Conservation (phyloP, 179 eudicot genomes). For the Sideroxylon spinosum region DNA sequence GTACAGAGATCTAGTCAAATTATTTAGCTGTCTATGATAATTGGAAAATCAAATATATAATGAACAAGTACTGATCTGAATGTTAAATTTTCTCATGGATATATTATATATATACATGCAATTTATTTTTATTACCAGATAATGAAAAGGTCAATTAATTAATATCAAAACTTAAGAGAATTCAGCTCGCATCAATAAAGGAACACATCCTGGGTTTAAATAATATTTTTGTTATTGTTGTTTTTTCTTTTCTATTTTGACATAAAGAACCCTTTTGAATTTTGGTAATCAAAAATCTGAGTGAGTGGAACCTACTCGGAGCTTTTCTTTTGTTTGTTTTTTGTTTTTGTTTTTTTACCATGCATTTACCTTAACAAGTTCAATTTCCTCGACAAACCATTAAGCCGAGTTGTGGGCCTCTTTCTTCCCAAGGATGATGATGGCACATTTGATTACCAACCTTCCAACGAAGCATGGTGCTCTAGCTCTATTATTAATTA, state of each 20-base stretch:
- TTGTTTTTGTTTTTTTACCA: no score
- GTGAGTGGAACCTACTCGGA: background rate
- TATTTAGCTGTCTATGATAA: background rate
- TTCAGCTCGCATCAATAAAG: no score
- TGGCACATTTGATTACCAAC: slow-evolving; percentile 4
- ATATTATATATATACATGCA: no score
- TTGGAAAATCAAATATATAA: background rate
- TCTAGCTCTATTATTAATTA: background rate
- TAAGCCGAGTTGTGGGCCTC: background rate
- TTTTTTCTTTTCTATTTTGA: no score
- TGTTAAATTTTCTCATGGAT: no score
- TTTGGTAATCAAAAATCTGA: background rate
- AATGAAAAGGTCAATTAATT: no score
- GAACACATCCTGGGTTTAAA: no score
- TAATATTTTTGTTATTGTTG: no score
- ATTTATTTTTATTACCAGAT: no score
- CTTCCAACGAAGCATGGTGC: background rate
- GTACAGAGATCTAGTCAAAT: background rate
- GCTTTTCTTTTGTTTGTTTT: background rate
- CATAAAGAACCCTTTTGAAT: background rate
- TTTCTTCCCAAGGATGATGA: slow-evolving; percentile 9
- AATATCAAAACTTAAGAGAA: no score
- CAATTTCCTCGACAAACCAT: slow-evolving; percentile 5
- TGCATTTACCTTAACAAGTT: background rate
- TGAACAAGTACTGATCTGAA: background rate